These are phyloP conservation scores for Diaporthe destruens DNA, from an alignment of 2,329 filamentous ascomycete species.

Conservation along the genomic window DNA sequence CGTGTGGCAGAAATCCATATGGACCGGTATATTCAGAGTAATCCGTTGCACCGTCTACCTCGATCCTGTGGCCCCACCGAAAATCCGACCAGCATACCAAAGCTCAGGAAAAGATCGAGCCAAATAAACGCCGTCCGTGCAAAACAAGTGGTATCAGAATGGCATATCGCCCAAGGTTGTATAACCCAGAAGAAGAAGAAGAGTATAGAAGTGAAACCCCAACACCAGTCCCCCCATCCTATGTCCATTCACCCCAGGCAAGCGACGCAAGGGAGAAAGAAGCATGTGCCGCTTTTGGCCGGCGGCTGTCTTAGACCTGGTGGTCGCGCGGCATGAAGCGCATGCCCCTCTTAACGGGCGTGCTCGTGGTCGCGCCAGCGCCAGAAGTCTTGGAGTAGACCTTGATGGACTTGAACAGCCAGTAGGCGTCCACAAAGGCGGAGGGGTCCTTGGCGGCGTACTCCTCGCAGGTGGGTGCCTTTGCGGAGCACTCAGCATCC, in stretches of 20 bases:
- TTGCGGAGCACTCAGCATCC: slow-evolving; percentile 68
- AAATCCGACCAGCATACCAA: background rate
- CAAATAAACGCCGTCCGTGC: slow-evolving; percentile 23
- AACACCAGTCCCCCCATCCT: background rate
- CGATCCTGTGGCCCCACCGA: background rate
- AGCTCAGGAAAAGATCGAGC: background rate
- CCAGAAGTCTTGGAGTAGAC: slow-evolving; percentile 31
- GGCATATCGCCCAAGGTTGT: slow-evolving; percentile 14
- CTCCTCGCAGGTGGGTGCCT: slow-evolving; percentile 75
- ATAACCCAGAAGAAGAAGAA: slow-evolving; percentile 4
- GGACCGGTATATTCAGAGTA: slow-evolving; percentile 6
- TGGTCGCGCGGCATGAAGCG: slow-evolving; percentile 34
- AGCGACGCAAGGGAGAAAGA: slow-evolving; percentile 13
- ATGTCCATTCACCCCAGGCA: slow-evolving; percentile 11
- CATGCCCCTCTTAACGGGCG: slow-evolving; percentile 27
- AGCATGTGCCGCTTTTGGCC: background rate
- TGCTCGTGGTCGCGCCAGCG: background rate
- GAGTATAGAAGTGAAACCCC: too few relatives aligned
- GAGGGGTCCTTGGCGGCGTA: slow-evolving; percentile 71
- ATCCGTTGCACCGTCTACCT: background rate
- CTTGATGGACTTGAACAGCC: slow-evolving; percentile 42
- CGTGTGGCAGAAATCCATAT: background rate
- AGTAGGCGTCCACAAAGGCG: slow-evolving; percentile 41
- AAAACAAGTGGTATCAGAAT: slow-evolving; percentile 35
- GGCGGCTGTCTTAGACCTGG: background rate